phyloP scores from a whole-genome alignment of 371 early-diverging fungal species.

The Batkoa obscura region DNA sequence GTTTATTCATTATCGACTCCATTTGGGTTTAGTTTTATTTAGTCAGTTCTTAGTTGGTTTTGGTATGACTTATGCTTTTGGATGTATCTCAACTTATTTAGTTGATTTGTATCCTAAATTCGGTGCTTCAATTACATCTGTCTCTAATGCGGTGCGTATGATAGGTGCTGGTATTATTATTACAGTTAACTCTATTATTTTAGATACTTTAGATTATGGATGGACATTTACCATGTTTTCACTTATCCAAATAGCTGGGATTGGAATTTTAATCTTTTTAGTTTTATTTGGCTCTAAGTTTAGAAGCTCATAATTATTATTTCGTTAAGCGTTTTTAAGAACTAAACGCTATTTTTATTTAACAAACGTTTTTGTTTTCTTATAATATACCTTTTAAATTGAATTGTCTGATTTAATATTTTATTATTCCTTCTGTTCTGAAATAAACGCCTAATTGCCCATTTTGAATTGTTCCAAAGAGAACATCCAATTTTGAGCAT shows the following conservation, averaged over 20 bases:
- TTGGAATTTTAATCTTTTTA: background rate
- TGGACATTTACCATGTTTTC: background rate
- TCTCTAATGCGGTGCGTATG: background rate
- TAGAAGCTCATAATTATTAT: no score
- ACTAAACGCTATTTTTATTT: no score
- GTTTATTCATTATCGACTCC: constrained; percentile 15
- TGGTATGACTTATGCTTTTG: background rate
- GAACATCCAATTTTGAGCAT: no score
- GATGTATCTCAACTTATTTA: constrained; percentile 1
- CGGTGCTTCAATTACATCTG: constrained; percentile 4
- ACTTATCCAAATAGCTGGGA: background rate
- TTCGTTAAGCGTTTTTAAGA: no score
- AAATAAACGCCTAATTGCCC: no score
- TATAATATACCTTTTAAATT: no score
- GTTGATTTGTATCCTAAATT: constrained; percentile 1
- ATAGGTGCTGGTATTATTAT: background rate
- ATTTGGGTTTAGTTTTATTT: constrained; percentile 6
- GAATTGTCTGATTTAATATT: no score
- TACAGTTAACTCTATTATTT: background rate
- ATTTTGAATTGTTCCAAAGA: no score
- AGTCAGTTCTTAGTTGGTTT: constrained; percentile 5
- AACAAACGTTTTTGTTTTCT: no score
- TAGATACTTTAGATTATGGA: background rate
- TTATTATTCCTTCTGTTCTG: no score
- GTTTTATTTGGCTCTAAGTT: background rate